Conservation (phyloP, 2,329 filamentous ascomycete species). For the Myriosclerotinia duriaeana region DNA sequence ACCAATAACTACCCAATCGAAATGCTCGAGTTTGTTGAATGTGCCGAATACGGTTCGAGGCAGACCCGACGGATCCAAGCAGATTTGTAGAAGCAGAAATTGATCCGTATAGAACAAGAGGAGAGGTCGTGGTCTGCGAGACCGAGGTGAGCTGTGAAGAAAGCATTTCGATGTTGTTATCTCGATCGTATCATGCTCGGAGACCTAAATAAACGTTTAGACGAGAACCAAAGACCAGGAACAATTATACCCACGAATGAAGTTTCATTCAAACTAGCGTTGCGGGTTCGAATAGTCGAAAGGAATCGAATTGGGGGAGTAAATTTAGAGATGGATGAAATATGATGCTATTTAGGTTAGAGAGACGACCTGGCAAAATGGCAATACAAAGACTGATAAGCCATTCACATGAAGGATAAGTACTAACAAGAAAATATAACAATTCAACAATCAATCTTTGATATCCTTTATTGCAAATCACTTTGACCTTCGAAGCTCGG, state of each 20-base stretch:
- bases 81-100: slow-evolving; percentile 25
- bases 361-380: neutral
- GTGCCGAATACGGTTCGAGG: slow-evolving; percentile 26
- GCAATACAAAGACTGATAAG: neutral
- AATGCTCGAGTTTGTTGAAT: slow-evolving; percentile 49
- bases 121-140: slow-evolving; percentile 27
- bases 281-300: neutral
- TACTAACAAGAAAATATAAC: neutral
- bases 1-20: slow-evolving; percentile 50
- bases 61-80: slow-evolving; percentile 24
- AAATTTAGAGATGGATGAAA: neutral
- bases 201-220: neutral
- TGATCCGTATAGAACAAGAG: slow-evolving; percentile 22
- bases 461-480: neutral
- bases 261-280: slow-evolving; percentile 2
- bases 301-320: neutral
- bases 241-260: neutral
- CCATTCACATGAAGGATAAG: neutral
- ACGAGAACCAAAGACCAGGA: no score
- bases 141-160: slow-evolving; percentile 31
- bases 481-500: neutral
- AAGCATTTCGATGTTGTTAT: slow-evolving; percentile 33
- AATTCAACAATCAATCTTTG: neutral
- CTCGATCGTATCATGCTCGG: slow-evolving; percentile 31
- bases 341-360: slow-evolving; percentile 8